phyloP scores from a whole-genome alignment of 306 rosid species.

The Gillenia trifoliata region DNA sequence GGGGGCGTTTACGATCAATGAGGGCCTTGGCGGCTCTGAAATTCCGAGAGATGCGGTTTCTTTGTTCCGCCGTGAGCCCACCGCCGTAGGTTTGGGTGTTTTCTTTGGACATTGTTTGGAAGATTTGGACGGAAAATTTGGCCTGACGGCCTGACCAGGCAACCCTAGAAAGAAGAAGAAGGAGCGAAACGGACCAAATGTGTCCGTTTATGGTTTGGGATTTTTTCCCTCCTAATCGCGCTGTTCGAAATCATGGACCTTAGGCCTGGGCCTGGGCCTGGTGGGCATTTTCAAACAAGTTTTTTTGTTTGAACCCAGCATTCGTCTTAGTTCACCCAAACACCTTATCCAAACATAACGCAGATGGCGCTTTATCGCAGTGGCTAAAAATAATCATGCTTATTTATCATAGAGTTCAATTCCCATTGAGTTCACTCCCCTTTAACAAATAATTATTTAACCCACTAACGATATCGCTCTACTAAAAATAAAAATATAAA shows the following conservation, averaged over 20 bases:
- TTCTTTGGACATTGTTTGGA: conserved; percentile 5
- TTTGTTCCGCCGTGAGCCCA: conserved; percentile 39
- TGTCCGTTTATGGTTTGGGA: not conserved
- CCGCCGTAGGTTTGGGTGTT: conserved; percentile 6
- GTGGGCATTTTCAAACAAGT: too few species aligned
- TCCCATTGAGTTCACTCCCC: too few species aligned
- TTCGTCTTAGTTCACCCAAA: too few species aligned
- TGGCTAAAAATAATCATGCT: too few species aligned
- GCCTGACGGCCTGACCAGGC: not conserved
- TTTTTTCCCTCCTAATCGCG: not conserved
- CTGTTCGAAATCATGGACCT: not conserved
- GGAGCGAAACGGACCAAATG: not conserved
- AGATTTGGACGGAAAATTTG: not conserved
- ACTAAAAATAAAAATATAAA: too few species aligned
- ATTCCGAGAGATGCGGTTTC: conserved; percentile 46
- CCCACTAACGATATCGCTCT: too few species aligned
- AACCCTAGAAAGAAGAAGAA: conserved; percentile 5
- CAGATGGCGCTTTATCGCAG: too few species aligned
- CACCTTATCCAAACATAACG: too few species aligned
- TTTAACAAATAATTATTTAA: too few species aligned
- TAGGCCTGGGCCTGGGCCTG: too few species aligned
- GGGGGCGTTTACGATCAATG: conserved; percentile 68
- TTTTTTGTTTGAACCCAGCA: too few species aligned
- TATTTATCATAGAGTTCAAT: too few species aligned
- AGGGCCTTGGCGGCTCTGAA: conserved; percentile 74